Percentiles rank a stretch among this genome's conserved stretches.
phyloP scores from a whole-genome alignment of 2,329 filamentous ascomycete genomes.

The Karstenula rhodostoma region DNA sequence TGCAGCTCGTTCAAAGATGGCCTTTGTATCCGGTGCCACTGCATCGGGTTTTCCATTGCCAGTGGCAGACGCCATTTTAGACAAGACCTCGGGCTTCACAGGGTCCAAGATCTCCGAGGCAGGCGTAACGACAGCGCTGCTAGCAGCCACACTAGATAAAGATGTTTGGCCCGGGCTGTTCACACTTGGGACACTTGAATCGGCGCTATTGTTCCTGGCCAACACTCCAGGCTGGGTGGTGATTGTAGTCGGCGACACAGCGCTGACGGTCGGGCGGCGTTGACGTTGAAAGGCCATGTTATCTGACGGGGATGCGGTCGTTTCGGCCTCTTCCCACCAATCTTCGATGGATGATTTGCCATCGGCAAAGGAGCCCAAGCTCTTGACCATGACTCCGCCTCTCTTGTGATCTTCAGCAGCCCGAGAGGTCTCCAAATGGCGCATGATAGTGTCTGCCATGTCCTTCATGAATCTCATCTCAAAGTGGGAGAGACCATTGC shows the following conservation, averaged over 20 bases:
- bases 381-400: slow-evolving; percentile 62
- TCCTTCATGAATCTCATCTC: slow-evolving; percentile 65
- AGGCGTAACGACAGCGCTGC: slow-evolving; percentile 31
- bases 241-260: slow-evolving; percentile 7
- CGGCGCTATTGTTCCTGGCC: slow-evolving; percentile 28
- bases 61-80: slow-evolving; percentile 34
- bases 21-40: slow-evolving; percentile 41
- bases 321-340: slow-evolving; percentile 43
- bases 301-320: slow-evolving; percentile 23
- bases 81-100: slow-evolving; percentile 24
- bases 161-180: slow-evolving; percentile 28
- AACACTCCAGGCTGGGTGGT: slow-evolving; percentile 26
- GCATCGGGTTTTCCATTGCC: slow-evolving; percentile 31
- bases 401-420: slow-evolving; percentile 61
- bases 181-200: slow-evolving; percentile 29
- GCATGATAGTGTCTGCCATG: slow-evolving; percentile 63
- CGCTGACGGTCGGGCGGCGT: slow-evolving; percentile 28
- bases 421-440: slow-evolving; percentile 67
- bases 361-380: slow-evolving; percentile 48
- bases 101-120: slow-evolving; percentile 33
- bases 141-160: slow-evolving; percentile 27
- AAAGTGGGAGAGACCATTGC: slow-evolving; percentile 57
- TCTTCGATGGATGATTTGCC: slow-evolving; percentile 46
- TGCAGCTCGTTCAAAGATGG: slow-evolving; percentile 46
- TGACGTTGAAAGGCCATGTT: slow-evolving; percentile 27